Base-by-base conservation (phyloP, 2,329 filamentous ascomycete species). In the Allantophomopsis lycopodina region DNA sequence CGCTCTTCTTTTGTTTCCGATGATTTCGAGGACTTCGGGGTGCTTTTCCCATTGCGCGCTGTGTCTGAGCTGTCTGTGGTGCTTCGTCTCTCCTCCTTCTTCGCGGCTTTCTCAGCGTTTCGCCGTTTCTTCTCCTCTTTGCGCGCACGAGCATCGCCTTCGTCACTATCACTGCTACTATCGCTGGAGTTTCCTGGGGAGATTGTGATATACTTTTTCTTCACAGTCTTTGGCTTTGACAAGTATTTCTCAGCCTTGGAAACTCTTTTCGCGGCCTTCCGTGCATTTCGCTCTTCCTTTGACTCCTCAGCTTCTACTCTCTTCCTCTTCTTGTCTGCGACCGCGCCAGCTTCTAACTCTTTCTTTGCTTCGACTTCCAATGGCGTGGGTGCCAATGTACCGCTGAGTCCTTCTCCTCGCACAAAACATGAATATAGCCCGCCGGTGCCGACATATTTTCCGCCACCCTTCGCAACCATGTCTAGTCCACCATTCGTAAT, bases 341-440 rank as follows among this genome's bases (percentile, higher is more conserved):
- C 23, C 10, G 10, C 23, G 3, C 10, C 23, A 3, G 23, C 41
- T 56, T 57, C 42, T 41, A 50, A 31, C 50, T 44, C 45, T 55
- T 53, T 34, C 44, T 36, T 15, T 52, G 62, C 51, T 14, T 50
- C 41, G 7, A 28, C 11, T 28, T 28, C 23, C 23, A 28, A 3
- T 28, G 7, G 23, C 10, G 23, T 28, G 10, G 42, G 40, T 17
- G 40, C 44, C 38, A 85, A 59, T 2, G 86, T 93, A 2, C 88
- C 87, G 32, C 74, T 66, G 41, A 96, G 66, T 16, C 76, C 65
- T 40, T 87, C 83, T 7, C 91, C 91, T 46, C 73, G 76, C 17
- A 96, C 85, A 55, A 98, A 96, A 38, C 77, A 80, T 7, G 79
- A 73, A 56, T 94, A 94, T 7, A 96, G 64, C 7, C 50, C 68